Base-by-base conservation (phyloP, 495 filamentous ascomycete species). In the Cercophora scortea region DNA sequence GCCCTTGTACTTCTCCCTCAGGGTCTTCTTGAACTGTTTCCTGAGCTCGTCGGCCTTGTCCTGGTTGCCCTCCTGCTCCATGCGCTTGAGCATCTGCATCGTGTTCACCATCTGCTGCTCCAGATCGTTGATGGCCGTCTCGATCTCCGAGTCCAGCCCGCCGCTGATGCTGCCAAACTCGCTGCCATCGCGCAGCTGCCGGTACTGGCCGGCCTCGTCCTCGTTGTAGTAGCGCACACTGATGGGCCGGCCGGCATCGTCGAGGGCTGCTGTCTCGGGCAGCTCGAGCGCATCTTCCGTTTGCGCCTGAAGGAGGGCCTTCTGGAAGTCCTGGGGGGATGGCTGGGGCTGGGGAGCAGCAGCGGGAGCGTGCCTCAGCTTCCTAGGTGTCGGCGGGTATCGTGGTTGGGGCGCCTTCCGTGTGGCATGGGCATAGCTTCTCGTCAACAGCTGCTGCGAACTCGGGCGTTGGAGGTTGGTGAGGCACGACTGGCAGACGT, bases 51-150 rank as follows among this genome's bases (percentile, higher is more conserved):
- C 60, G 19, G 64, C 71, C 53, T 69, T 69, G 44, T 69, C 61
- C 50, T 61, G 63, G 42, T 58, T 61, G n/a, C 67, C 70, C 35
- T 59, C 49, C 15, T 66, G 58, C 52, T 71, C 62, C 53, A 74
- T 61, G 25, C 55, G 54, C 48, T 71, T 58, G 32, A 70, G 60
- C 52, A 69, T 64, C 17, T 58, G 54, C 1, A 63, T 72, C 32
- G 52, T 70, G 52, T 61, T 55, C 19, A 76, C 64, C 51, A 87
- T 69, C 55, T 85, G 73, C 50, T 73, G 60, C 52, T 85, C 78
- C 34, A 86, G 57, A 53, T 76, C 55, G 48, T 67, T 61, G 40
- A 75, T 73, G 45, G 71, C 66, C 35, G 75, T 68, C 25, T 53
- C 53, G 13, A 67, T 48, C 25, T 69, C 67, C 52, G 69, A 59